Percentiles rank a stretch among this genome's conserved stretches.
Evolutionary conservation across 2,329 filamentous ascomycete species (phyloP).

Genomic region (Monosporascus sp.): DNA sequence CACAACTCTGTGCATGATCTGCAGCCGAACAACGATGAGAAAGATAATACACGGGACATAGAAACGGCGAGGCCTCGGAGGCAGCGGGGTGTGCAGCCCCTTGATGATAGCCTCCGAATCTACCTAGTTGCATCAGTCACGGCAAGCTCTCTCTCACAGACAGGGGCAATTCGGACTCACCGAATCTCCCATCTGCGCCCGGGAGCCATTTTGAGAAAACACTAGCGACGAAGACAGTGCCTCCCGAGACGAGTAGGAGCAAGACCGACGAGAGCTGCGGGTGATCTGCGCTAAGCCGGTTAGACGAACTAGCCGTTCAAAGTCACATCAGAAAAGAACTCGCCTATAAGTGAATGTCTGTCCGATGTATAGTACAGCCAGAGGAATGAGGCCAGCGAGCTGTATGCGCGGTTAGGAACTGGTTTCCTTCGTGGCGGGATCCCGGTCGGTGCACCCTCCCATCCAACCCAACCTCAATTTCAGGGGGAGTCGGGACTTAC

Average conservation of each 20-base stretch:
- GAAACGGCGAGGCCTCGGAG: slow-evolving; percentile 42
- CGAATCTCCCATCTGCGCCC: slow-evolving; percentile 42
- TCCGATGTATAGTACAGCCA: slow-evolving; percentile 43
- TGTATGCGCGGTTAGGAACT: slow-evolving; percentile 16
- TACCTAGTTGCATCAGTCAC: slow-evolving; percentile 1
- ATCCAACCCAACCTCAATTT: neutral
- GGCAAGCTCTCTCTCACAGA: neutral
- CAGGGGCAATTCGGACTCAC: slow-evolving; percentile 13
- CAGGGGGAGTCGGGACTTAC: neutral
- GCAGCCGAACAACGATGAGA: slow-evolving; percentile 42
- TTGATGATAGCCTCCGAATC: slow-evolving; percentile 29
- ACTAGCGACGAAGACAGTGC: slow-evolving; percentile 35
- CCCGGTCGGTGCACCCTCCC: neutral
- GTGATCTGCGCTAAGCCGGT: slow-evolving; percentile 33
- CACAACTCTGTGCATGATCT: slow-evolving; percentile 41
- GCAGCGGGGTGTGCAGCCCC: slow-evolving; percentile 31
- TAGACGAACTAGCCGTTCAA: neutral
- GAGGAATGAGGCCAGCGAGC: slow-evolving; percentile 42
- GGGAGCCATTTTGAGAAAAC: slow-evolving; percentile 41
- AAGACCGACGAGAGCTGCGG: slow-evolving; percentile 44
- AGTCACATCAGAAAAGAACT: slow-evolving; percentile 1
- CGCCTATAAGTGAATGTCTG: slow-evolving; percentile 45
- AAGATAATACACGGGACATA: slow-evolving; percentile 39
- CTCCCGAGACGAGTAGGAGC: slow-evolving; percentile 41
- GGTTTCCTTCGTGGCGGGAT: neutral